phyloP scores from a whole-genome alignment of 108 stramenopile genomes.

The Pseudonitzschia delicatissima region DNA sequence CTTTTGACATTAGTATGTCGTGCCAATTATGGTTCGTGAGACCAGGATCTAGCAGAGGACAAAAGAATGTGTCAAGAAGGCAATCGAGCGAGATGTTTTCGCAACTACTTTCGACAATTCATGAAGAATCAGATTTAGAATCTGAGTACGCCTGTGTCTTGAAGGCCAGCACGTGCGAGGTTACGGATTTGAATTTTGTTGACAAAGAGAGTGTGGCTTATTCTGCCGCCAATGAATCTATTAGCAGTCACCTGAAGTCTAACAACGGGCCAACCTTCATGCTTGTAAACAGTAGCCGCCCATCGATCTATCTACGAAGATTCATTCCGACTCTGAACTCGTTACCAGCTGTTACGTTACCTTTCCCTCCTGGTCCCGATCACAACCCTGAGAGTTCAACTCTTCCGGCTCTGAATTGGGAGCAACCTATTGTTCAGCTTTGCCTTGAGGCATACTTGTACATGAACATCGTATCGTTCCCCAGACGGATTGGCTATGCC shows the following conservation, averaged over 20 bases:
- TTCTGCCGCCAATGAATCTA: conserved; percentile 64
- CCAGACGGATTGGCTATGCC: conserved; percentile 73
- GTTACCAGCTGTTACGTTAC: conserved; percentile 78
- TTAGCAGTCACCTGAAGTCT: conserved; percentile 64
- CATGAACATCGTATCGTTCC: conserved; percentile 80
- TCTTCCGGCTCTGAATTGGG: conserved; percentile 92
- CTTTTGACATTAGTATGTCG: conserved; percentile 50
- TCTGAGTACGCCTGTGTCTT: conserved; percentile 72
- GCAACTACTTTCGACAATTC: conserved; percentile 63
- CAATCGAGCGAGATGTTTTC: conserved; percentile 70
- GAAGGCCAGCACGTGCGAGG: conserved; percentile 37
- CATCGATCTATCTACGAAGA: conserved; percentile 51
- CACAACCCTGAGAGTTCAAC: conserved; percentile 75
- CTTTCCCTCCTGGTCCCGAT: conserved; percentile 80
- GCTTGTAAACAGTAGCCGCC: conserved; percentile 61
- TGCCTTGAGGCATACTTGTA: conserved; percentile 76
- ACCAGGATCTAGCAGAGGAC: conserved; percentile 58
- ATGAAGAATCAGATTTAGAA: conserved; percentile 42
- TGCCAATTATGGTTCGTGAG: conserved; percentile 82
- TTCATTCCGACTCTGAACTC: conserved; percentile 76
- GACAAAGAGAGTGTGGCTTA: conserved; percentile 59
- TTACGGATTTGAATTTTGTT: conserved; percentile 60
- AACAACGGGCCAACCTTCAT: conserved; percentile 88
- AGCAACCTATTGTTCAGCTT: conserved; percentile 79
- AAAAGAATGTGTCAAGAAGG: conserved; percentile 56